Evolutionary conservation across 257 asterid genomes (phyloP), one percentile per base, ranked within the genome.

Genomic region (Lycium barbarum): DNA sequence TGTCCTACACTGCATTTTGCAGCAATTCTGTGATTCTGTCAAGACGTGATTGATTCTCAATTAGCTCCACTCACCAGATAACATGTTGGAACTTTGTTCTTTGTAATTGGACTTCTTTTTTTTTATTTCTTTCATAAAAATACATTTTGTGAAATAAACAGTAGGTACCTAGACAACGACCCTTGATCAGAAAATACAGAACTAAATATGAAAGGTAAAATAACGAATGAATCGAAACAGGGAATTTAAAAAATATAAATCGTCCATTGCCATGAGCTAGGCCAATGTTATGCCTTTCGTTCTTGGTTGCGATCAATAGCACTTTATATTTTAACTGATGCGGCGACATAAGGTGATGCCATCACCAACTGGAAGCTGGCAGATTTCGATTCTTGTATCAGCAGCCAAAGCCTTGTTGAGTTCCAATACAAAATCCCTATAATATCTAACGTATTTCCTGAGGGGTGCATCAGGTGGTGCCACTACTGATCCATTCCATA

Each of bases 281-380:
- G 3, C 10, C 36, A 0, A 36, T 9, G 14, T 4, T 12, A 70
- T 35, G 49, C 76, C 51, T 35, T 67, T 1, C 2, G 1, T 15
- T 36, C 22, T 36, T 63, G 61, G 61, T 55, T 15, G 61, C n/a
- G 2, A 55, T 7, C 61, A 61, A 13, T 53, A 49, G 61, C 6
- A 10, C 36, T 6, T 8, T 61, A 20, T 13, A 65, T 17, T 9
- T 84, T 51, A 84, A 72, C 11, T 61, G 66, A 91, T 85, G 55
- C 97, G 93, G 62, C 82, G 88, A 90, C 97, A 93, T 1, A 93
- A 59, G 7, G 97, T 88, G 73, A 93, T 91, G 45, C 97, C 97
- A 84, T 92, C 97, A 18, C 97, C 95, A 10, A 92, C 85, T 0
- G 97, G 91, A 38, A 93, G 95, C 1, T 90, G 97, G 2, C 93